Evolutionary conservation across 1,139 yeast species (phyloP), one percentile per base, ranked within the genome.

Genomic region (Kodamaea anthophila): DNA sequence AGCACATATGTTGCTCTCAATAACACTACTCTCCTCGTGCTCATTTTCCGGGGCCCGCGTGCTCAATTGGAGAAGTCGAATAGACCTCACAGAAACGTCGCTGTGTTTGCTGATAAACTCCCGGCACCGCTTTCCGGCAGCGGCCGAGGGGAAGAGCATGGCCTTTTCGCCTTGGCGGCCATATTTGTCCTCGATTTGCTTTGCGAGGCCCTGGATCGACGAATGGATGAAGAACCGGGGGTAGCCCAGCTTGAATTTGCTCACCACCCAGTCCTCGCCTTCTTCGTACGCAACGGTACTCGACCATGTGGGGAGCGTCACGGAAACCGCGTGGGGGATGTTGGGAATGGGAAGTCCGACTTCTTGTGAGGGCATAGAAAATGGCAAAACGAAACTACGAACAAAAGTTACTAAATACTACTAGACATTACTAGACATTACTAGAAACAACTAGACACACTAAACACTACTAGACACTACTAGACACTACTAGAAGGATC

Each of bases 211-310:
- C 49, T 78, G 78, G 41, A 88, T 82, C 33, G 73, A 67, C 30
- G 70, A 63, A 51, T 88, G 96, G 37, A 86, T 74, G 56, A 81
- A 85, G 53, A 86, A 87, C 32, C 94, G 61, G 2, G 97, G 97
- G 53, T 88, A 88, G 1, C 96, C 97, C 3, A 91, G 75, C 34
- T 65, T 65, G 93, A 88, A 82, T 49, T 77, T 75, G 28, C 66
- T 59, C n/a, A 79, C 77, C 4, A 88, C 88, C 85, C 91, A 80
- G 12, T 71, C 78, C 47, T 82, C 76, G 8, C 95, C 95, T 55
- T 84, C 93, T 54, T 88, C 96, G 48, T 88, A 88, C 5, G 86
- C 96, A 3, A 88, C 84, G 9, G 84, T 84, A 21, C 94, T 87
- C 31, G 76, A 84, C 96, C 96, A 88, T 0, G 95, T 83, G 5